Conservation (phyloP, 352 stramenopile genomes). For the Globisporangium rhizosaccharum region DNA sequence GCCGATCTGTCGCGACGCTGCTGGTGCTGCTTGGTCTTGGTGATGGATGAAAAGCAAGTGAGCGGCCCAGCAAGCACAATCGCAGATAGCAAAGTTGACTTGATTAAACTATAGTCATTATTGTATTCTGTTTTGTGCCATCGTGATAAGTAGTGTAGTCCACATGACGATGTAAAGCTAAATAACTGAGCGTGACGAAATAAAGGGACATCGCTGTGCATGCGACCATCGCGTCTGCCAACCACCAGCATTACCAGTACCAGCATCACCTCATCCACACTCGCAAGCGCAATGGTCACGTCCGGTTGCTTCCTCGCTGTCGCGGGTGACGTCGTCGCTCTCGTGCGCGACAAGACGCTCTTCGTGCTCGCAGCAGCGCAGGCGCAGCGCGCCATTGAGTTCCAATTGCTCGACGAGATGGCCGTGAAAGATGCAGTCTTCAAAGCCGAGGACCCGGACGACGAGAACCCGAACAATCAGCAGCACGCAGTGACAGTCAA, state of each 20-base stretch:
- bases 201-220: background rate
- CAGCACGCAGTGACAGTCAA: slow-evolving; percentile 23
- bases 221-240: background rate
- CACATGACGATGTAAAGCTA: too few relatives aligned
- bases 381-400: slow-evolving; percentile 22
- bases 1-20: too few relatives aligned
- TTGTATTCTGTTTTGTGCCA: too few relatives aligned
- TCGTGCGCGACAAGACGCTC: slow-evolving; percentile 53
- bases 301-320: slow-evolving; percentile 43
- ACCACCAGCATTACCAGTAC: too few relatives aligned
- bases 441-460: slow-evolving; percentile 17
- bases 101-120: background rate
- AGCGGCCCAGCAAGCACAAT: background rate
- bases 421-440: slow-evolving; percentile 14
- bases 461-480: slow-evolving; percentile 24
- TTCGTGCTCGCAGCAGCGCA: slow-evolving; percentile 36
- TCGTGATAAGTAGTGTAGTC: too few relatives aligned
- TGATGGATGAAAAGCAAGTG: slow-evolving; percentile 2
- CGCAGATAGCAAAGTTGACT: slow-evolving; percentile 1
- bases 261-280: too few relatives aligned
- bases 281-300: too few relatives aligned
- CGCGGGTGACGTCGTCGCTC: slow-evolving; percentile 30
- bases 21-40: background rate
- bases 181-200: background rate
- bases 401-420: slow-evolving; percentile 29